A percentile compares a stretch with the other conserved stretches of the same genome.
These are phyloP conservation scores for Closterium sp. DNA, from an alignment of 139 green algal genomes.

Conservation along the genomic window DNA sequence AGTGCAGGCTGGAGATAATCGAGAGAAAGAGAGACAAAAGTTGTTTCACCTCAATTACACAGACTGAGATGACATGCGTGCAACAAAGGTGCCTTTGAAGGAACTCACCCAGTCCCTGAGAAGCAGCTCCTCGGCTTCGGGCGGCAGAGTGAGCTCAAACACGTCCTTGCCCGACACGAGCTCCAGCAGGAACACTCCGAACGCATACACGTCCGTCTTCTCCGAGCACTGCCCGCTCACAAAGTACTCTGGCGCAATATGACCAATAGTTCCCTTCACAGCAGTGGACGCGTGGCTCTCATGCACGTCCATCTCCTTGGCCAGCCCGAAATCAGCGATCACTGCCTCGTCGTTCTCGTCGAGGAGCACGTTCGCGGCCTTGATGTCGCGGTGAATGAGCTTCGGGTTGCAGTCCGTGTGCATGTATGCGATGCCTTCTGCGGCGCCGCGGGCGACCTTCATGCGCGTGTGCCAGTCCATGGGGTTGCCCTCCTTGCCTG, in stretches of 20 bases:
- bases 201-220: constrained; percentile 34
- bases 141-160: background rate
- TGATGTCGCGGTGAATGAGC: constrained; percentile 20
- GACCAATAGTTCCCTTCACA: constrained; percentile 58
- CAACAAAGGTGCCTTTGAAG: too few relatives aligned
- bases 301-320: constrained; percentile 12
- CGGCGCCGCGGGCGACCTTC: background rate
- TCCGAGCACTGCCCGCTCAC: constrained; percentile 20
- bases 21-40: too few relatives aligned
- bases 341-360: constrained; percentile 48
- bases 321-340: constrained; percentile 61
- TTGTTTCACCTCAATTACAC: too few relatives aligned
- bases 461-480: background rate
- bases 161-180: constrained; percentile 14
- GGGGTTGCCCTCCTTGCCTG: background rate
- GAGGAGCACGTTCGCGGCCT: constrained; percentile 60
- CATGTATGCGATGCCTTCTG: background rate
- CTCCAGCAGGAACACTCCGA: constrained; percentile 33
- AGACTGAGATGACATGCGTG: too few relatives aligned
- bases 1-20: too few relatives aligned
- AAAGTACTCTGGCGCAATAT: constrained; percentile 57
- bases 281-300: constrained; percentile 26
- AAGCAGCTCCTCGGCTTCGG: constrained; percentile 5
- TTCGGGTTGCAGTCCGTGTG: constrained; percentile 9
- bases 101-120: constrained; percentile 24